Evolutionary conservation across 345 rosid species (phyloP).

Genomic region (Lepidium didymum): DNA sequence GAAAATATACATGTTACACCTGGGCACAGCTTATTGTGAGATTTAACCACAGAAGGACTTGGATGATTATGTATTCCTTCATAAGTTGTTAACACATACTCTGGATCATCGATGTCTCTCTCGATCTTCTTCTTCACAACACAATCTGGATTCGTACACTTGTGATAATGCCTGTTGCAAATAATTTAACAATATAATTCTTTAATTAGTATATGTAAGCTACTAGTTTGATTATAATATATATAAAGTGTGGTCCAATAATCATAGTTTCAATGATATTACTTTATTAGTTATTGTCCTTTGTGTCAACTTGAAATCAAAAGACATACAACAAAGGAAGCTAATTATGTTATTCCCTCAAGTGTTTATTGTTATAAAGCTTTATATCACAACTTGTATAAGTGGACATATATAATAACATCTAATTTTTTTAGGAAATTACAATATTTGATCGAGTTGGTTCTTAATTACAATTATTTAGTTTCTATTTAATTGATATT

Average conservation of each 20-base stretch:
- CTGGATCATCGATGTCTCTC: constrained; percentile 55
- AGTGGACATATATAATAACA: not conserved
- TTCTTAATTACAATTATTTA: not conserved
- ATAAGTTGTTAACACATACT: constrained; percentile 75
- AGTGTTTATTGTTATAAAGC: constrained; percentile 15
- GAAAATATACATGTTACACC: too few species aligned
- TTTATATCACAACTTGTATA: constrained; percentile 17
- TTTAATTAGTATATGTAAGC: too few species aligned
- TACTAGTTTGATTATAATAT: not conserved
- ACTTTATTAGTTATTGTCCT: not conserved
- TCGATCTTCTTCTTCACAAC: constrained; percentile 83
- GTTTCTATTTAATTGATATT: not conserved
- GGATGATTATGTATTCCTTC: constrained; percentile 67
- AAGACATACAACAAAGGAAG: constrained; percentile 4
- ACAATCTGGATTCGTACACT: constrained; percentile 64
- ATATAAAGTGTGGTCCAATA: constrained; percentile 1
- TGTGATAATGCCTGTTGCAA: constrained; percentile 66
- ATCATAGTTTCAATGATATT: not conserved
- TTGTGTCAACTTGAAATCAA: constrained; percentile 13
- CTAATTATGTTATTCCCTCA: too few species aligned
- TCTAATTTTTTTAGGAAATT: too few species aligned
- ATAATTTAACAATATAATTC: not conserved
- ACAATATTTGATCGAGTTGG: not conserved
- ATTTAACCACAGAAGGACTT: constrained; percentile 27
- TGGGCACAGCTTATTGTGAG: not conserved